Conservation (phyloP, 441 rosid species). For the Theobroma grandiflorum region DNA sequence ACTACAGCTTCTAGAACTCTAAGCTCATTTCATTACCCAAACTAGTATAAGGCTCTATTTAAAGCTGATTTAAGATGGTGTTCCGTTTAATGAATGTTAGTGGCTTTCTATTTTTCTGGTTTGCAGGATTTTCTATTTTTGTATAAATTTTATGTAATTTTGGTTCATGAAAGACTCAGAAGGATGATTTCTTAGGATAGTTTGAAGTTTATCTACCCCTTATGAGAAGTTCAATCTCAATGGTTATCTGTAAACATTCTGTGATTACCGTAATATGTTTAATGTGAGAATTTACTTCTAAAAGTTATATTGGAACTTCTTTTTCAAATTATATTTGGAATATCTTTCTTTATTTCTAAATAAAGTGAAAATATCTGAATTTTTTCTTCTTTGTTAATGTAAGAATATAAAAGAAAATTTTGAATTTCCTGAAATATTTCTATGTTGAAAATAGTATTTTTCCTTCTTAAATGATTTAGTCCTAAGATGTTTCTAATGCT, state of each 20-base stretch:
- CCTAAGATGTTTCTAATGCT: background rate
- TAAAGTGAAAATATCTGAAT: background rate
- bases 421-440: constrained; percentile 2
- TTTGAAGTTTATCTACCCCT: constrained; percentile 13
- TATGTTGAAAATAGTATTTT: constrained; percentile 4
- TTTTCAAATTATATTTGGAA: constrained; percentile 13
- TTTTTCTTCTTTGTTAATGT: background rate
- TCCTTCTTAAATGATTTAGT: constrained; percentile 1
- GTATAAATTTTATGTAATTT: constrained; percentile 1
- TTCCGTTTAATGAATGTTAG: background rate
- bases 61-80: background rate
- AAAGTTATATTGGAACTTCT: constrained; percentile 3
- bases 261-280: background rate
- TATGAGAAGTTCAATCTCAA: background rate
- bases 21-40: background rate
- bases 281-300: constrained; percentile 18
- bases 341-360: background rate
- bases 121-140: background rate
- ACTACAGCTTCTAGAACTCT: background rate
- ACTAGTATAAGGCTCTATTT: constrained; percentile 13
- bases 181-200: constrained; percentile 6
- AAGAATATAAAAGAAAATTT: background rate
- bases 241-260: background rate
- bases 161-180: background rate
- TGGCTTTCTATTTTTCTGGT: constrained; percentile 20